Evolutionary conservation across 768 basidiomycete genomes (phyloP).

Genomic region (Mycena crocata): DNA sequence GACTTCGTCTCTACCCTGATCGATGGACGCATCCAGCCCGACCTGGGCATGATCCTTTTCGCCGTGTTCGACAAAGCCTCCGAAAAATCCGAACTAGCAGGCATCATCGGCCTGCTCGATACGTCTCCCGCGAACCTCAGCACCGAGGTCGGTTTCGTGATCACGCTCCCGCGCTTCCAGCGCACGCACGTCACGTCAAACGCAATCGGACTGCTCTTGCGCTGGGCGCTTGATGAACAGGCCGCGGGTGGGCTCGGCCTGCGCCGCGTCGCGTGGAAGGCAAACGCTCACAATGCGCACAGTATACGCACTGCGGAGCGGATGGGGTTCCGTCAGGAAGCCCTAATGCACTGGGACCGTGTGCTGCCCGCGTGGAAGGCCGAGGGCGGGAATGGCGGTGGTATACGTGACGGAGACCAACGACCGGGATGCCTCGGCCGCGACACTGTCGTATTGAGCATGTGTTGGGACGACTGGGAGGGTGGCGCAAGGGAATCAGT

Average conservation of each 20-base stretch:
- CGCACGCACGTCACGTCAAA: conserved; percentile 73
- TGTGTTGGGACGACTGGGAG: conserved; percentile 66
- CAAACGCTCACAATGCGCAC: conserved; percentile 58
- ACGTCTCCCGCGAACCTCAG: conserved; percentile 53
- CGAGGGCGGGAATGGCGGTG: conserved; percentile 49
- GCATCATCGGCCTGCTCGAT: conserved; percentile 63
- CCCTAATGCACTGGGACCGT: conserved; percentile 64
- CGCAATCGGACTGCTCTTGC: conserved; percentile 62
- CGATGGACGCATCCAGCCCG: conserved; percentile 47
- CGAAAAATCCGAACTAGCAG: conserved; percentile 55
- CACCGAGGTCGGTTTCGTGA: conserved; percentile 67
- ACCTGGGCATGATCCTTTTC: conserved; percentile 56
- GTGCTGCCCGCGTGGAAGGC: conserved; percentile 55
- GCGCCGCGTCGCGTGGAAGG: conserved; percentile 72
- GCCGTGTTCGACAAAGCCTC: conserved; percentile 63
- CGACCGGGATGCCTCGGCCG: conserved; percentile 41
- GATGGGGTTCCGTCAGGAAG: conserved; percentile 72
- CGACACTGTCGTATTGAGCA: conserved; percentile 51
- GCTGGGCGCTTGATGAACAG: conserved; percentile 57
- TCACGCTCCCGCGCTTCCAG: conserved; percentile 69
- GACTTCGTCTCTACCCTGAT: conserved; percentile 51
- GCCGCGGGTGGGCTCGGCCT: conserved; percentile 62
- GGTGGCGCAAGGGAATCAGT: conserved; percentile 46
- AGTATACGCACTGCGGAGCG: conserved; percentile 65
- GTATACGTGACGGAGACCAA: conserved; percentile 44